phyloP scores from a whole-genome alignment of 306 rosid species.

The Rosa multiflora region DNA sequence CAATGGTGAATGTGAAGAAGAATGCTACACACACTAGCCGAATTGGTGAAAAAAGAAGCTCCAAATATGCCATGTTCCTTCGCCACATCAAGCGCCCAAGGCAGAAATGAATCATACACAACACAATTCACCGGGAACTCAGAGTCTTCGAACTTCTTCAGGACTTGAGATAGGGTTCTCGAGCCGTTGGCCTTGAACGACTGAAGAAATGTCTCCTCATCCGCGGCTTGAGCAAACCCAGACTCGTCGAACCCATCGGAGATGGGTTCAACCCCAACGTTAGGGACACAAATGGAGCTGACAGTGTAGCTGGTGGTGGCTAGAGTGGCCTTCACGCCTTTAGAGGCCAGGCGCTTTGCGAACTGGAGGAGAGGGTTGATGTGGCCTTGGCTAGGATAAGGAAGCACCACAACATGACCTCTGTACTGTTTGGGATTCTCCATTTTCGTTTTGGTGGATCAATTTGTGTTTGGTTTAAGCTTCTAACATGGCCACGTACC shows the following conservation, averaged over 20 bases:
- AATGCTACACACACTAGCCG: slow-evolving; percentile 34
- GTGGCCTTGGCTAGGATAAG: slow-evolving; percentile 39
- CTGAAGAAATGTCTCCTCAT: slow-evolving; percentile 24
- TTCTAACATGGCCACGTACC: neutral
- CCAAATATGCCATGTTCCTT: slow-evolving; percentile 27
- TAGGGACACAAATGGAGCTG: slow-evolving; percentile 27
- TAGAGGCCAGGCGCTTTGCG: slow-evolving; percentile 30
- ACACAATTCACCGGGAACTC: slow-evolving; percentile 27
- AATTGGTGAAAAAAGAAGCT: slow-evolving; percentile 40
- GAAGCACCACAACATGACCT: slow-evolving; percentile 30
- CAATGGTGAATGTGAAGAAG: slow-evolving; percentile 20
- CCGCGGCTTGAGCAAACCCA: slow-evolving; percentile 45
- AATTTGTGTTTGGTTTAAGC: neutral
- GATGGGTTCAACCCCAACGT: slow-evolving; percentile 43
- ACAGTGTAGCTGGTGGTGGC: slow-evolving; percentile 22
- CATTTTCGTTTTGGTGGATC: neutral
- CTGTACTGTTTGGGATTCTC: neutral
- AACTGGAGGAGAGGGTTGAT: slow-evolving; percentile 41
- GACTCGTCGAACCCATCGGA: slow-evolving; percentile 59
- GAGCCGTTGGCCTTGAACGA: slow-evolving; percentile 16
- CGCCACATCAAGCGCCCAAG: slow-evolving; percentile 35
- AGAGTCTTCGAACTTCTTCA: neutral
- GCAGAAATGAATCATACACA: slow-evolving; percentile 33
- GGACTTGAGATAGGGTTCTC: slow-evolving; percentile 10
- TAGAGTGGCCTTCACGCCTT: slow-evolving; percentile 25